Percentiles rank a stretch among this genome's conserved stretches.
These are phyloP conservation scores for Elongisporangium prolatum DNA, from an alignment of 352 stramenopile species.

Conservation along the genomic window DNA sequence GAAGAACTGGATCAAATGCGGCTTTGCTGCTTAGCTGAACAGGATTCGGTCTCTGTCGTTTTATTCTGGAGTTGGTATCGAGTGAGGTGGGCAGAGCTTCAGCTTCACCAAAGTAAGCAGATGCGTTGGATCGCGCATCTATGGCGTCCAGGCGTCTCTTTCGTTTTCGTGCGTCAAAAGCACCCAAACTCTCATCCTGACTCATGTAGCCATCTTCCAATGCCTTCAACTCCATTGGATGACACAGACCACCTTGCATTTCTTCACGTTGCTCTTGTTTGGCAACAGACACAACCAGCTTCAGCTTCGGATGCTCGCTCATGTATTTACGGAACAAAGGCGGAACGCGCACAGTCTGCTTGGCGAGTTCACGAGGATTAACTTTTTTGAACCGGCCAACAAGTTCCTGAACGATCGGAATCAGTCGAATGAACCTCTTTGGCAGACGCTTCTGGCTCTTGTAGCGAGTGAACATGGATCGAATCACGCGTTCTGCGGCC, in stretches of 20 bases:
- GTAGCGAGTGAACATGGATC: constrained; percentile 33
- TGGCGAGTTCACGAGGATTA: constrained; percentile 25
- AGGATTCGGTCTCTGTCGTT: background rate
- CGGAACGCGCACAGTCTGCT: constrained; percentile 27
- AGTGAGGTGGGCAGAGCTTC: background rate
- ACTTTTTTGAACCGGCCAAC: constrained; percentile 30
- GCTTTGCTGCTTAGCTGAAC: constrained; percentile 11
- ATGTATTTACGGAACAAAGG: constrained; percentile 42
- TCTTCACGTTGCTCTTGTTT: constrained; percentile 5
- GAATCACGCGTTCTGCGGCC: constrained; percentile 37
- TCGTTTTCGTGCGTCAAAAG: constrained; percentile 26
- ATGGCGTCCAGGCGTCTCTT: constrained; percentile 48
- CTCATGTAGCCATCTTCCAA: constrained; percentile 57
- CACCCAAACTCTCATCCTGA: constrained; percentile 27
- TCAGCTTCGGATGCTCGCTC: constrained; percentile 27
- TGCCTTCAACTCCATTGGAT: constrained; percentile 19
- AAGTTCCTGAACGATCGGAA: constrained; percentile 52
- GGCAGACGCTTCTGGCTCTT: constrained; percentile 34
- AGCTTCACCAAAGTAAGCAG: constrained; percentile 4
- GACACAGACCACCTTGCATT: background rate
- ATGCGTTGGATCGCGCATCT: constrained; percentile 33
- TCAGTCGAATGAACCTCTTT: constrained; percentile 52
- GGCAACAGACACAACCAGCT: constrained; percentile 10
- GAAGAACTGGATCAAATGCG: background rate
- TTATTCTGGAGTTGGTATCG: background rate